These are phyloP conservation scores for Chytriomyces confervae DNA, from an alignment of 192 early-diverging fungal species.

Conservation along the genomic window DNA sequence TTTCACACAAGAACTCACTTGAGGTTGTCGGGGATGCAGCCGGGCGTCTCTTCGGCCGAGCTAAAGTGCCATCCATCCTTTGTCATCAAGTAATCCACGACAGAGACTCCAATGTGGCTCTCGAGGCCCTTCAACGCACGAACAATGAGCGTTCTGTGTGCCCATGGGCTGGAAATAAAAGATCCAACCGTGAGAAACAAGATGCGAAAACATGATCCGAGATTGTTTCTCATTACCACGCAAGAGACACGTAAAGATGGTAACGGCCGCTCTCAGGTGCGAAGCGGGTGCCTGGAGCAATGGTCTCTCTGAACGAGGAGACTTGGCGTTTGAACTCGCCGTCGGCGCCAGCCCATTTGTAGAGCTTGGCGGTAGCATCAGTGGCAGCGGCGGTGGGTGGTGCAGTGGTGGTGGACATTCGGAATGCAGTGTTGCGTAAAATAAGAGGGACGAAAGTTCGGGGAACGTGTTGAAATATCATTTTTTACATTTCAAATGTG, in stretches of 20 bases:
- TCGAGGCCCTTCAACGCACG: slow-evolving; percentile 92
- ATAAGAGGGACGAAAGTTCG: too few species aligned
- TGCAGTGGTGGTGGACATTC: not conserved
- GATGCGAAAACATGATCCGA: slow-evolving; percentile 49
- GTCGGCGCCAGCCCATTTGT: slow-evolving; percentile 59
- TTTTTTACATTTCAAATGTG: too few species aligned
- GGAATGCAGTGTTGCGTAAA: not conserved
- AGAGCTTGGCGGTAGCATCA: not conserved
- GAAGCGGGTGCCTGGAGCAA: slow-evolving; percentile 52
- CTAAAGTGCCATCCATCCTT: slow-evolving; percentile 84
- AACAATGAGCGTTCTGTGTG: slow-evolving; percentile 86
- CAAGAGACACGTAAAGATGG: slow-evolving; percentile 72
- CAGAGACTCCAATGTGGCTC: slow-evolving; percentile 80
- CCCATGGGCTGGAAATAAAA: slow-evolving; percentile 68
- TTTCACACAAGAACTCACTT: too few species aligned
- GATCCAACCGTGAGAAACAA: not conserved
- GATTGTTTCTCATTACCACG: not conserved
- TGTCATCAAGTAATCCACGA: slow-evolving; percentile 82
- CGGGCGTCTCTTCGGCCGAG: slow-evolving; percentile 72
- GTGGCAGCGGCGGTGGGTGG: not conserved
- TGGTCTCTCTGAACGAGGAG: slow-evolving; percentile 52
- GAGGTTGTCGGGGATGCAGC: slow-evolving; percentile 76
- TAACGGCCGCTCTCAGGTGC: slow-evolving; percentile 79
- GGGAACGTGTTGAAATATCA: too few species aligned
- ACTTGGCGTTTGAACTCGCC: slow-evolving; percentile 78